Evolutionary conservation across 768 basidiomycete genomes (phyloP), one percentile per base, ranked within the genome.

Genomic region (Paxillus rubicundulus): DNA sequence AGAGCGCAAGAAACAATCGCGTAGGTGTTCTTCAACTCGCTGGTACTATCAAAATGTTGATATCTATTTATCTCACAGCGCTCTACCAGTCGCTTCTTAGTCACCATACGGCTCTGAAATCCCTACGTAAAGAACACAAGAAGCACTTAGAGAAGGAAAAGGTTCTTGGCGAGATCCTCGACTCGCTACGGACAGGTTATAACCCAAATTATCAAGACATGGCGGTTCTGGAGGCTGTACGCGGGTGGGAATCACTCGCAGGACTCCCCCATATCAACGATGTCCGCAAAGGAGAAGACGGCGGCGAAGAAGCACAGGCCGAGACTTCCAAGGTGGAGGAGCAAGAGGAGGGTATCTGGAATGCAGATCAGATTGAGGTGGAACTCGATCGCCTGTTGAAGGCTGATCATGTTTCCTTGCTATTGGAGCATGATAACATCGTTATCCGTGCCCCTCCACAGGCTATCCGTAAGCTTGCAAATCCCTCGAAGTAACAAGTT

Each of bases 171-270:
- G 81, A 85, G n/a, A 90, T 99, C 46, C 79, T 99, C 6, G 80
- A 85, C 52, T 75, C 85, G 27, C 81, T 99, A 10, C 81, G 91
- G 18, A 80, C 82, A 9, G 86, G 87, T 4, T 98, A 97, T 73
- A 99, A 99, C 68, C 96, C 96, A 14, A 99, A 99, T 69, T 98
- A 98, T 71, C 95, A 98, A 67, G 96, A 99, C 66, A 98, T 99
- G 96, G 94, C 93, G 2, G 96, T 98, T 44, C 81, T 97, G 27
- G 95, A 96, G 60, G 95, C 96, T 16, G 94, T 98, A 14, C 85
- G 93, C 43, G 95, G 94, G 13, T 98, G 91, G 86, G 90, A 93
- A 65, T 84, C 79, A 39, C 76, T 85, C 8, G 84, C 86, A 12
- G 79, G 80, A 1, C 70, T 89, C 17, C 85, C 85, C 2, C 87